A percentile compares a stretch with the other conserved stretches of the same genome.
These are phyloP conservation scores for Xylaria palmicola DNA, from an alignment of 495 filamentous ascomycete species.

Conservation along the genomic window DNA sequence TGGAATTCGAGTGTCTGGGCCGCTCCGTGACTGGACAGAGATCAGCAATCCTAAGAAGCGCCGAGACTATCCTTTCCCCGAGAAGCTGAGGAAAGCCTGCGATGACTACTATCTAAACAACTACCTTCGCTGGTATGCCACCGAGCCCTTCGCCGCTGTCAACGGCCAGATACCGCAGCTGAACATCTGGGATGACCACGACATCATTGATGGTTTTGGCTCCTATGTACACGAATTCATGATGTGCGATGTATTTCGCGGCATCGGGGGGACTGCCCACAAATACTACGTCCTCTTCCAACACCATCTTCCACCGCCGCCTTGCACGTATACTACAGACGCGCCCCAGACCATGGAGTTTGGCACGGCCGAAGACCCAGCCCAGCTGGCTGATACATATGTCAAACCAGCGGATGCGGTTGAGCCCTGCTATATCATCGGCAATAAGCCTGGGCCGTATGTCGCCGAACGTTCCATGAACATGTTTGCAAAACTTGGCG, in stretches of 20 bases:
- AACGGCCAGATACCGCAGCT: conserved; percentile 88
- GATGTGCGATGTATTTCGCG: conserved; percentile 85
- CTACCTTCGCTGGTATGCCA: conserved; percentile 84
- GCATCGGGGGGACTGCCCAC: conserved; percentile 81
- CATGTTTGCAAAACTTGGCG: conserved; percentile 81
- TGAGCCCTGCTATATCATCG: conserved; percentile 79
- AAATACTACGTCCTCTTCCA: conserved; percentile 96
- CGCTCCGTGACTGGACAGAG: conserved; percentile 74
- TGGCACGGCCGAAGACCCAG: conserved; percentile 58
- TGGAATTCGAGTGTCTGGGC: conserved; percentile 77
- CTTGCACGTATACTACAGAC: conserved; percentile 75
- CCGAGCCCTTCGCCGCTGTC: conserved; percentile 76
- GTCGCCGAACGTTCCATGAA: conserved; percentile 77
- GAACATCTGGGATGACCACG: conserved; percentile 95
- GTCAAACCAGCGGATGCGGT: conserved; percentile 55
- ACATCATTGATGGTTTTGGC: conserved; percentile 91
- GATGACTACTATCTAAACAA: conserved; percentile 90
- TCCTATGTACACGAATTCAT: conserved; percentile 93
- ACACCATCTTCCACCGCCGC: conserved; percentile 81
- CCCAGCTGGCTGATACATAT: conserved; percentile 66
- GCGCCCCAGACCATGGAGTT: conserved; percentile 22
- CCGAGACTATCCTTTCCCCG: conserved; percentile 71
- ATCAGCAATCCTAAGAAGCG: conserved; percentile 82
- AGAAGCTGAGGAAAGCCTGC: conserved; percentile 69
- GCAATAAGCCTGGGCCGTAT: conserved; percentile 71